A percentile compares a stretch with the other conserved stretches of the same genome.
Conservation (phyloP, 2,329 filamentous ascomycete species). For the Colletotrichum theobromicola region DNA sequence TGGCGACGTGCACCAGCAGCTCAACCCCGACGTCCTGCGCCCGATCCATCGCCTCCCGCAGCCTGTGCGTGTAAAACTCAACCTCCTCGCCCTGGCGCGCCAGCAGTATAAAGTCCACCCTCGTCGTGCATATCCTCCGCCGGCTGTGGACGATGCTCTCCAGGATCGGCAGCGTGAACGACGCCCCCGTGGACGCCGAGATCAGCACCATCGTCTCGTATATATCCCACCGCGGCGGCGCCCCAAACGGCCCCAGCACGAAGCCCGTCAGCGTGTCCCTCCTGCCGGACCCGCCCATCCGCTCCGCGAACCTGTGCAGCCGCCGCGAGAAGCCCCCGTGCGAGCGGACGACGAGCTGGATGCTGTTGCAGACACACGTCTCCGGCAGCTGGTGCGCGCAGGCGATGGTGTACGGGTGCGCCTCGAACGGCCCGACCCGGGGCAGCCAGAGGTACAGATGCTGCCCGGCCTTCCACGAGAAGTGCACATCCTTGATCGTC, state of each 20-base stretch:
- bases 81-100: slow-evolving; percentile 59
- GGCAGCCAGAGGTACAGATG: slow-evolving; percentile 68
- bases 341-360: slow-evolving; percentile 62
- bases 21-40: slow-evolving; percentile 51
- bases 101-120: slow-evolving; percentile 58
- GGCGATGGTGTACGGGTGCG: slow-evolving; percentile 68
- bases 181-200: slow-evolving; percentile 67
- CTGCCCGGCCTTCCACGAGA: slow-evolving; percentile 64
- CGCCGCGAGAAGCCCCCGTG: slow-evolving; percentile 63
- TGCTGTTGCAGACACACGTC: slow-evolving; percentile 61
- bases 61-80: slow-evolving; percentile 57
- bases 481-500: slow-evolving; percentile 64
- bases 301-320: slow-evolving; percentile 44
- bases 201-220: slow-evolving; percentile 66
- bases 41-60: slow-evolving; percentile 48
- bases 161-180: slow-evolving; percentile 64
- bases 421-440: slow-evolving; percentile 56
- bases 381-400: slow-evolving; percentile 55
- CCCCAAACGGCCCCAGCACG: slow-evolving; percentile 61
- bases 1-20: slow-evolving; percentile 57
- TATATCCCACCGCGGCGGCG: slow-evolving; percentile 59
- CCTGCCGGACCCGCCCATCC: slow-evolving; percentile 4
- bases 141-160: slow-evolving; percentile 54
- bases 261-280: slow-evolving; percentile 46
- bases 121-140: slow-evolving; percentile 50